Base-by-base conservation (phyloP, 352 stramenopile genomes). In the Pythium phragmiticola region DNA sequence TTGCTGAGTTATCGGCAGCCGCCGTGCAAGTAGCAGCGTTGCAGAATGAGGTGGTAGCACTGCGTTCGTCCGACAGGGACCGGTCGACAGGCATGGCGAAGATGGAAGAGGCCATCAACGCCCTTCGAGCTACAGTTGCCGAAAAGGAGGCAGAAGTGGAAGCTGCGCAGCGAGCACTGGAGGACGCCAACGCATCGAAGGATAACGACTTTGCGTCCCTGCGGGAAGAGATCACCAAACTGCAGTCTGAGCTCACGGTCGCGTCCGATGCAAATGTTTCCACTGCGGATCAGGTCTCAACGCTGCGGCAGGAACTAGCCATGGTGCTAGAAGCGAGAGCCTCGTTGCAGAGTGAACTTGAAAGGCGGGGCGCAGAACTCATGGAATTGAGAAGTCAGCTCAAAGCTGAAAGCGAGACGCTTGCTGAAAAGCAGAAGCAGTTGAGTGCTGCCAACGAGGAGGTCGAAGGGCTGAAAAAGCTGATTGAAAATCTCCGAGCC, bases 251-350 rank as follows among this genome's bases (percentile, higher is more conserved):
- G n/a, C 45, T 63, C 5, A 13, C 30, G 9, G 21, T 47, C 21
- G 46, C 56, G 17, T 26, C 42, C 4, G 21, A 43, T 2, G 34
- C 13, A 7, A 45, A 14, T 30, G 33, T 46, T n/a, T 19, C 21
- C 19, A 56, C 33, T 4, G 23, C 34, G 9, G 33, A 47, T 8
- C 12, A 56, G 23, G 0, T 63, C 16, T 42, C n/a, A 30, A 23
- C 7, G 7, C 57, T 63, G 39, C 57, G 50, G 16, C 45, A 57
- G 21, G 57, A 63, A 34, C n/a, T 63, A 12, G 34, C 36, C 12
- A 4, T n/a, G 2, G 30, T 17, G 16, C 26, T 3, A 7, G 54
- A 60, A 41, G 26, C 54, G 26, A 52, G 19, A 1, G 16, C 26
- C 7, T 41, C 36, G 13, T 28, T 57, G 21, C 46, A 48, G 9